Percentiles rank a stretch among this genome's conserved stretches.
Conservation (phyloP, 2,329 filamentous ascomycete genomes). For the Endoconidiophora polonica region DNA sequence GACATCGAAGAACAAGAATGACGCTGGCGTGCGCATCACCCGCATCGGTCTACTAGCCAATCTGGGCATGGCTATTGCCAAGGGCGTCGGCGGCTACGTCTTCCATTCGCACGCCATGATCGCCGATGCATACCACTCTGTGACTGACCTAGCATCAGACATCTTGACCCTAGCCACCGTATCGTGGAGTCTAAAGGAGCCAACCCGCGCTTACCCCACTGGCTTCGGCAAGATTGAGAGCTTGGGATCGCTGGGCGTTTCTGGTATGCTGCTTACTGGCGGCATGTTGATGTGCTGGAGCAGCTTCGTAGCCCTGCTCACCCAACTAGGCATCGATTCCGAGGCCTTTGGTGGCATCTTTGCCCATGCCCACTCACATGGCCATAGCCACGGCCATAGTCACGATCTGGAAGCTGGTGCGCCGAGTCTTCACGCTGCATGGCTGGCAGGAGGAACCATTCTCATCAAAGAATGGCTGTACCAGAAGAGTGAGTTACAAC, state of each 20-base stretch:
- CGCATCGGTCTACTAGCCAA: conserved; percentile 57
- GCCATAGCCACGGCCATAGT: conserved; percentile 43
- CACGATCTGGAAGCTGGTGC: conserved; percentile 22
- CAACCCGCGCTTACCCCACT: conserved; percentile 66
- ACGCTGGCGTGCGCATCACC: conserved; percentile 45
- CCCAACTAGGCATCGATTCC: conserved; percentile 13
- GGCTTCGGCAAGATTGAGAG: conserved; percentile 98
- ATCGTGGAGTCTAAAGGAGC: conserved; percentile 76
- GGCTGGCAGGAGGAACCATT: conserved; percentile 82
- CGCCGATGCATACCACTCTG: conserved; percentile 86
- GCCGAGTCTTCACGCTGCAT: conserved; percentile 85
- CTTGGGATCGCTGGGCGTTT: conserved; percentile 81
- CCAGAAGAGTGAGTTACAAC: conserved; percentile 62
- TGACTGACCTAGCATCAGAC: conserved; percentile 90
- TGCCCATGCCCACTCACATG: conserved; percentile 43
- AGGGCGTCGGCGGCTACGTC: conserved; percentile 78
- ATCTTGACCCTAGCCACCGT: conserved; percentile 88
- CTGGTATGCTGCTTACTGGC: conserved; percentile 73
- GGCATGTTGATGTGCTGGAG: conserved; percentile 85
- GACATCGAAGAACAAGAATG: conserved; percentile 69
- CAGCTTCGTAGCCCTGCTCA: conserved; percentile 30
- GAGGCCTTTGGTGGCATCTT: conserved; percentile 45
- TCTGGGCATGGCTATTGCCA: conserved; percentile 81
- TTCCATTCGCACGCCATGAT: conserved; percentile 92
- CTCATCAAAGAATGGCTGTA: conserved; percentile 94